Evolutionary conservation across 148 eudicot genomes (phyloP).

Genomic region (Amaranthus palmeri): DNA sequence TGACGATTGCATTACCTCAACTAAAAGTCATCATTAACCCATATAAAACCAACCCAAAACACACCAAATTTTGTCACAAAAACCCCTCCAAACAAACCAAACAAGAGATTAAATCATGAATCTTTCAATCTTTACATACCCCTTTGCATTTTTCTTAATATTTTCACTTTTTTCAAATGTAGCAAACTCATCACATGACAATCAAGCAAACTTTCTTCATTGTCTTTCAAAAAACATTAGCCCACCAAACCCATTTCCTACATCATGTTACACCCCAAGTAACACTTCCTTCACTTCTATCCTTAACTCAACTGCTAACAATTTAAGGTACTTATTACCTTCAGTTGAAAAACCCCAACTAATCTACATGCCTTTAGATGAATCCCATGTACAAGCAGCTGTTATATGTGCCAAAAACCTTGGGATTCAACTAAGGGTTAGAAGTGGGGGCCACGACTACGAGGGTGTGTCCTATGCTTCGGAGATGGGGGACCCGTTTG

Average conservation of each 20-base stretch:
- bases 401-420: conserved; percentile 27
- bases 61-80: conserved; percentile 9
- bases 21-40: conserved; percentile 25
- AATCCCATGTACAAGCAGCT: conserved; percentile 34
- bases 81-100: conserved; percentile 15
- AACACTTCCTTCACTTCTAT: conserved; percentile 19
- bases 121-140: not conserved
- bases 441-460: conserved; percentile 52
- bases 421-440: conserved; percentile 30
- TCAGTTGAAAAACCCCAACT: conserved; percentile 26
- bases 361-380: conserved; percentile 32
- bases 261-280: conserved; percentile 26
- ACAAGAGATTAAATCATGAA: conserved; percentile 4
- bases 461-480: conserved; percentile 41
- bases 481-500: conserved; percentile 32
- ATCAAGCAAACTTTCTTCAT: conserved; percentile 21
- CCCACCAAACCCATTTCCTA: conserved; percentile 22
- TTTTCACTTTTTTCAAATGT: conserved; percentile 2
- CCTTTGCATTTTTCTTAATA: conserved; percentile 11
- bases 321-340: conserved; percentile 24
- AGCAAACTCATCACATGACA: conserved; percentile 13
- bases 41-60: conserved; percentile 20
- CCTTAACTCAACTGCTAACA: conserved; percentile 30
- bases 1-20: conserved; percentile 37
- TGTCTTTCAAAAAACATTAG: conserved; percentile 21